These are phyloP conservation scores for Crithidia fasciculata DNA, from an alignment of 208 protist genomes.

Conservation along the genomic window DNA sequence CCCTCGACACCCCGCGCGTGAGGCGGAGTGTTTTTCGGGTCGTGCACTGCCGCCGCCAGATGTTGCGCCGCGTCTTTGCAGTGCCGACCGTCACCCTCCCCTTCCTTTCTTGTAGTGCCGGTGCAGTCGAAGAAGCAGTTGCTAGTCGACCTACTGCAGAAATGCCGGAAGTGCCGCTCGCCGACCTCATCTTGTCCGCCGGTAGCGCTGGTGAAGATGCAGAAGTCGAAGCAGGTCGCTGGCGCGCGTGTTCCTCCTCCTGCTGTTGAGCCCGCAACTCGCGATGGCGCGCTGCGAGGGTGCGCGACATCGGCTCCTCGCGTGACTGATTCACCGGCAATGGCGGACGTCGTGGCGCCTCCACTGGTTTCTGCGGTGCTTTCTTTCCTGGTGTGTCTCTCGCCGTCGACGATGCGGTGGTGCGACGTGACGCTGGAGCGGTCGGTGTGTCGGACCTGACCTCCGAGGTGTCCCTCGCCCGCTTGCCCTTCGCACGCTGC, in stretches of 20 bases:
- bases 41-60: slow-evolving; percentile 30
- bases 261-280: slow-evolving; percentile 18
- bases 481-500: slow-evolving; percentile 19
- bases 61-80: background rate
- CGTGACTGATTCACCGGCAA: background rate
- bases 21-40: slow-evolving; percentile 20
- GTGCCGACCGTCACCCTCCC: background rate
- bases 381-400: background rate
- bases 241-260: slow-evolving; percentile 5
- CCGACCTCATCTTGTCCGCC: too few species aligned
- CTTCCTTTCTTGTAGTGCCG: background rate
- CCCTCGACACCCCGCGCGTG: slow-evolving; percentile 19
- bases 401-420: background rate
- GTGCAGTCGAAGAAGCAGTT: background rate
- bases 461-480: background rate
- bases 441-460: background rate
- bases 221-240: background rate
- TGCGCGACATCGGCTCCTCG: slow-evolving; percentile 10
- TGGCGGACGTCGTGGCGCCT: background rate
- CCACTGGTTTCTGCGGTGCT: background rate
- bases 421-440: too few species aligned
- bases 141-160: too few species aligned
- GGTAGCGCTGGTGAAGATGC: too few species aligned
- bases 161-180: too few species aligned
- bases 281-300: slow-evolving; percentile 10